Evolutionary conservation across 1,284 basidiomycete genomes (phyloP), one percentile per base, ranked within the genome.

Genomic region (Ceratobasidium sp.): DNA sequence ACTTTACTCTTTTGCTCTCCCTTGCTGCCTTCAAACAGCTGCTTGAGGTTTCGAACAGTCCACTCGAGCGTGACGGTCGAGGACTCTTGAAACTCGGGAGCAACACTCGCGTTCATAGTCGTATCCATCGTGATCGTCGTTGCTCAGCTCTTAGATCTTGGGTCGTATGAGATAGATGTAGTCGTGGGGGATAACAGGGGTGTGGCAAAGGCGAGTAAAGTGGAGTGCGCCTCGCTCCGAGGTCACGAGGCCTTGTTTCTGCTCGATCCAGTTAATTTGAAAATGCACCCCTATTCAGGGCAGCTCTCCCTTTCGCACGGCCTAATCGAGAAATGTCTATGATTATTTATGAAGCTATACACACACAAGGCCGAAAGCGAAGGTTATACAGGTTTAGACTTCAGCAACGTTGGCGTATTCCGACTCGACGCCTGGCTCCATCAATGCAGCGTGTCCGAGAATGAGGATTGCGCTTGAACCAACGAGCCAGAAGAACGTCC

Each of bases 361-460:
- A 23, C 58, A 34, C 36, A 34, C 16, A 55, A 53, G 21, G 28
- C 50, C n/a, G n/a, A n/a, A n/a, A 55, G 18, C 28, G 52, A 55
- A 32, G 28, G 14, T 53, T 55, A 18, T 12, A 34, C 23, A 45
- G 23, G 14, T 57, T n/a, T 69, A 69, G 32, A 69, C 64, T 32
- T 69, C 64, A 10, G 64, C 86, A 32, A 95, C 91, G 55, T 84
- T 80, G 8, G 92, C 89, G 76, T 96, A 96, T 80, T 96, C 94
- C 83, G 91, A 93, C 81, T 94, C 92, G 73, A 96, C 88, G 23
- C 94, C 94, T 10, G 93, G 94, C 80, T 96, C 94, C 74, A 96
- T 88, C 74, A 96, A 78, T 72, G 85, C 87, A 1, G 94, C 94
- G 78, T 96, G 94, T 1, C 85, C 88, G 72, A 96, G 83, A 78